phyloP scores from a whole-genome alignment of 2,329 filamentous ascomycete species.

The Myotisia sp. region DNA sequence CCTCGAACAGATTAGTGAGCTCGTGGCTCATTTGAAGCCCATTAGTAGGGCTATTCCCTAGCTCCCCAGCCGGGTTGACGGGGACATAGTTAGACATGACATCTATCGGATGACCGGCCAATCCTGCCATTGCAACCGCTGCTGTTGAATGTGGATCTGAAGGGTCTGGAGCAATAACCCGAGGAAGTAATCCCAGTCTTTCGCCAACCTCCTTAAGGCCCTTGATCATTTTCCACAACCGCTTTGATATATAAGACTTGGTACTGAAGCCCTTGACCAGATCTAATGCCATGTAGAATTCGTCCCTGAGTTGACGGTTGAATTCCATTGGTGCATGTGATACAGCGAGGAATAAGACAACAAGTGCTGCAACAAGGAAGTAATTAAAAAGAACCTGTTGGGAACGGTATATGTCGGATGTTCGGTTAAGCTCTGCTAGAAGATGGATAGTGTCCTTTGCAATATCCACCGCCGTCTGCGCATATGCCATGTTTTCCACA shows the following conservation, averaged over 20 bases:
- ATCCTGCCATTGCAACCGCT: conserved; percentile 51
- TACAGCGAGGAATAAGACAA: conserved; percentile 50
- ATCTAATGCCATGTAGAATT: conserved; percentile 54
- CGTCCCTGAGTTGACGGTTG: conserved; percentile 45
- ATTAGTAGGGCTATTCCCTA: conserved; percentile 42
- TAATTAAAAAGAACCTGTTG: conserved; percentile 55
- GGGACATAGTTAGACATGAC: conserved; percentile 34
- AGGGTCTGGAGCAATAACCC: conserved; percentile 26
- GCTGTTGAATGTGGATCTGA: conserved; percentile 46
- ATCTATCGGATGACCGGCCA: conserved; percentile 49
- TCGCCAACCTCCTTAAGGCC: conserved; percentile 50
- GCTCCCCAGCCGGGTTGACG: conserved; percentile 17
- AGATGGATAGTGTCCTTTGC: conserved; percentile 52
- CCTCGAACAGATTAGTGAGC: conserved; percentile 49
- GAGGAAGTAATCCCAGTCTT: conserved; percentile 41
- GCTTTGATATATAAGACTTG: conserved; percentile 46
- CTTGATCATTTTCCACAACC: conserved; percentile 50
- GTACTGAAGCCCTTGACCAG: conserved; percentile 48
- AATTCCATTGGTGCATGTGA: conserved; percentile 50
- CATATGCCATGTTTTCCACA: conserved; percentile 56
- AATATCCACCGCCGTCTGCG: conserved; percentile 53
- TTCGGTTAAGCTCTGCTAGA: conserved; percentile 47
- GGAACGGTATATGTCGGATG: conserved; percentile 47
- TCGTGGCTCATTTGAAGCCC: conserved; percentile 47
- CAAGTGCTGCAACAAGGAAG: conserved; percentile 50